These are phyloP conservation scores for Davidsoniella virescens DNA, from an alignment of 2,329 filamentous ascomycete species.

Conservation along the genomic window DNA sequence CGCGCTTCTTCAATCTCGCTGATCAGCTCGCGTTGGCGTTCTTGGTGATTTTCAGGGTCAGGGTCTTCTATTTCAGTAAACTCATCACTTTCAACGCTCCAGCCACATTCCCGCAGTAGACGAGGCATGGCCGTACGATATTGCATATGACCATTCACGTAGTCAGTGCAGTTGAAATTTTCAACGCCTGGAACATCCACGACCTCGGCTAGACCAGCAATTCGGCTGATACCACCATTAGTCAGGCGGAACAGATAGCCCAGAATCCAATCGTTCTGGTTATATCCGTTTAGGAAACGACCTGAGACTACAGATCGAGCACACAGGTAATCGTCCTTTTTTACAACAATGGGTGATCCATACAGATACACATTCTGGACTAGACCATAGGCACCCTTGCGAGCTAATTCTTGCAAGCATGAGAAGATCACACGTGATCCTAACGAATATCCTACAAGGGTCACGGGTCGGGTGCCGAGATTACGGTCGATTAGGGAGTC, in stretches of 20 bases:
- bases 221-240: slow-evolving; percentile 72
- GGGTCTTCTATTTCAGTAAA: slow-evolving; percentile 95
- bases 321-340: slow-evolving; percentile 73
- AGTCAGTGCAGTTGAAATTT: slow-evolving; percentile 73
- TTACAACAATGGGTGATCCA: slow-evolving; percentile 80
- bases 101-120: slow-evolving; percentile 73
- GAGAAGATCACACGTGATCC: slow-evolving; percentile 86
- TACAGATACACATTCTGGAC: slow-evolving; percentile 94
- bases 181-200: slow-evolving; percentile 66
- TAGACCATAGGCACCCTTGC: slow-evolving; percentile 68
- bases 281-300: slow-evolving; percentile 89
- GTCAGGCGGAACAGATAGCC: slow-evolving; percentile 93
- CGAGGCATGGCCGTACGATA: slow-evolving; percentile 87
- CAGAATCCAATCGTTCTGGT: slow-evolving; percentile 91
- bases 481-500: slow-evolving; percentile 88
- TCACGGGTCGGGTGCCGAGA: slow-evolving; percentile 78
- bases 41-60: slow-evolving; percentile 80
- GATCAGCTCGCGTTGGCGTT: slow-evolving; percentile 82
- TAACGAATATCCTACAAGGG: slow-evolving; percentile 85
- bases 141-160: slow-evolving; percentile 87
- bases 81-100: slow-evolving; percentile 81
- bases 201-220: slow-evolving; percentile 69
- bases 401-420: slow-evolving; percentile 72
- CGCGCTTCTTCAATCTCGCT: slow-evolving; percentile 92
- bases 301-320: slow-evolving; percentile 74